Base-by-base conservation (phyloP, 768 basidiomycete genomes). In the Cyathus striatus region DNA sequence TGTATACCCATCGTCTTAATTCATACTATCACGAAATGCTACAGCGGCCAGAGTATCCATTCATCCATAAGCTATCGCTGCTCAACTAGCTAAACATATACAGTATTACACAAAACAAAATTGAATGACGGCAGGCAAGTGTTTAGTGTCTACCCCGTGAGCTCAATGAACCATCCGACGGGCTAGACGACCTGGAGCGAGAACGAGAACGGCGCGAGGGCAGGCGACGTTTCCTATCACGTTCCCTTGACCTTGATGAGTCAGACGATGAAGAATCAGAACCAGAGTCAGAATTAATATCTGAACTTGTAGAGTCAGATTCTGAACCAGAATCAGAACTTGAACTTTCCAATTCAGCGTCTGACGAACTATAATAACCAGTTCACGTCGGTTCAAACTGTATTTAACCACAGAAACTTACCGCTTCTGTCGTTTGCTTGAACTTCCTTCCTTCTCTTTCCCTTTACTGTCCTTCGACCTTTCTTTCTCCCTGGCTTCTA, bases 401-500 rank as follows among this genome's bases (percentile, higher is more conserved):
- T n/a, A n/a, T n/a, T n/a, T n/a, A n/a, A n/a, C n/a, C n/a, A n/a
- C n/a, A n/a, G 35, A 9, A 23, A 52, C 63, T 3, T 51, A 72
- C 73, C 60, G 52, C 59, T 55, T 59, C 6, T 54, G 53, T 43
- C 55, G 68, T 50, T 65, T 73, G 55, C 61, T 72, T 44, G 66
- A 59, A 20, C 50, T 53, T 42, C 54, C 52, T 48, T 63, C 55
- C 44, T 68, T 62, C 17, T 53, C 59, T 47, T 59, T 50, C 23
- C 65, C 62, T 43, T 68, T 59, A 22, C 52, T 68, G 21, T 53
- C 61, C 48, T 74, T 73, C 47, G 69, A 68, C 27, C 89, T 65
- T 49, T 83, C 83, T 57, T 86, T 89, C 62, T 92, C 90, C 54
- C 87, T 92, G 17, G 73, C 79, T 55, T 84, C 85, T 21, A 96